Conservation (phyloP, 495 filamentous ascomycete genomes). For the Cercophora sp. region DNA sequence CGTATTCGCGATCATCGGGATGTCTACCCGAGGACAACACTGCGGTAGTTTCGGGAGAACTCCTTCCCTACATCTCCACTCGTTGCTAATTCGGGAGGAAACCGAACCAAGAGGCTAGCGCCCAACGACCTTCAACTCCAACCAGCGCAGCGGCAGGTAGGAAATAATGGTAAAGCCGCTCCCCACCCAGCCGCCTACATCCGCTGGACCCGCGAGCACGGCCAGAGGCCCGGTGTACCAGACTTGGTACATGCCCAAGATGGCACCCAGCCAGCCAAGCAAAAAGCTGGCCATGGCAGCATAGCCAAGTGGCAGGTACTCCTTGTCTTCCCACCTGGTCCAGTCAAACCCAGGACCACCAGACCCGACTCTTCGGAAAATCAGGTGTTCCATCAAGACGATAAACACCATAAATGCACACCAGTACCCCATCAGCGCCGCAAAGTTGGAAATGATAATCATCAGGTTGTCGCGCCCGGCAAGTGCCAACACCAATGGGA, state of each 20-base stretch:
- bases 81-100: no score
- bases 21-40: no score
- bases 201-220: constrained; percentile 14
- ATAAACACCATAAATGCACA: constrained; percentile 61
- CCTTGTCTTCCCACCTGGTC: constrained; percentile 56
- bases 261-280: constrained; percentile 65
- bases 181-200: constrained; percentile 51
- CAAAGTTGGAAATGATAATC: constrained; percentile 66
- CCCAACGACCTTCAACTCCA: constrained; percentile 46
- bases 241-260: constrained; percentile 67
- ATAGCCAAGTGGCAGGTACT: constrained; percentile 58
- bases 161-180: constrained; percentile 47
- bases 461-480: constrained; percentile 59
- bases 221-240: constrained; percentile 67
- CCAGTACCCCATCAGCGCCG: constrained; percentile 72
- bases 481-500: constrained; percentile 60
- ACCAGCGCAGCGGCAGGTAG: constrained; percentile 46
- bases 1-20: no score
- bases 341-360: constrained; percentile 50
- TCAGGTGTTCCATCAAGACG: constrained; percentile 57
- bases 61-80: no score
- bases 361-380: constrained; percentile 50
- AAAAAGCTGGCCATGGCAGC: constrained; percentile 60
- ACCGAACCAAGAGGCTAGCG: no score
- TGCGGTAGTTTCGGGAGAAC: no score